A percentile compares a stretch with the other conserved stretches of the same genome.
These are phyloP conservation scores for Cryphonectria nitschkei DNA, from an alignment of 2,329 filamentous ascomycete species.

Conservation along the genomic window DNA sequence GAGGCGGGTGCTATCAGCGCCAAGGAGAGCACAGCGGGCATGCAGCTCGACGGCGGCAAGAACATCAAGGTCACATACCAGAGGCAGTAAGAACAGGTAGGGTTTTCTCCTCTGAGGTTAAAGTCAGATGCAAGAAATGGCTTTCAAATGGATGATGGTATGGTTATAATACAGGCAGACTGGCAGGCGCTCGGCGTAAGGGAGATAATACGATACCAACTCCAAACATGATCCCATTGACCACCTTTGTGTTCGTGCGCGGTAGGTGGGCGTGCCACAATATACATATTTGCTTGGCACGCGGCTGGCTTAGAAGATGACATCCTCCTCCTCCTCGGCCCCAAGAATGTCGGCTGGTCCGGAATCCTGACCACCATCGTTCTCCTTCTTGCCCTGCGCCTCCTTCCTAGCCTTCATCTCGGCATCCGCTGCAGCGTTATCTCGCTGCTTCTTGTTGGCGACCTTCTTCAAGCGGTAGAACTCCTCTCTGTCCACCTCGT, in stretches of 20 bases:
- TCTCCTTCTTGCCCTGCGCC: conserved; percentile 45
- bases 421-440: conserved; percentile 71
- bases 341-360: conserved; percentile 69
- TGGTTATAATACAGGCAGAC: conserved; percentile 19
- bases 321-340: conserved; percentile 78
- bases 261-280: background rate
- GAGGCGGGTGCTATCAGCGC: conserved; percentile 89
- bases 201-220: conserved; percentile 31
- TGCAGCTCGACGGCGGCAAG: conserved; percentile 76
- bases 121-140: background rate
- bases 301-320: conserved; percentile 69
- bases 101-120: background rate
- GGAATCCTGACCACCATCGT: conserved; percentile 44
- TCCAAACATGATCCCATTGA: conserved; percentile 25
- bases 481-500: conserved; percentile 96
- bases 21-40: conserved; percentile 89
- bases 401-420: conserved; percentile 76
- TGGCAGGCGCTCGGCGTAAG: conserved; percentile 21
- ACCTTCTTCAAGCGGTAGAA: conserved; percentile 98
- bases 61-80: conserved; percentile 96
- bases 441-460: conserved; percentile 80
- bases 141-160: background rate
- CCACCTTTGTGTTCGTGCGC: conserved; percentile 20
- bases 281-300: background rate
- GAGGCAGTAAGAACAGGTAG: conserved; percentile 64